Evolutionary conservation across 179 eudicot genomes (phyloP).

Genomic region (Silene coronaria): DNA sequence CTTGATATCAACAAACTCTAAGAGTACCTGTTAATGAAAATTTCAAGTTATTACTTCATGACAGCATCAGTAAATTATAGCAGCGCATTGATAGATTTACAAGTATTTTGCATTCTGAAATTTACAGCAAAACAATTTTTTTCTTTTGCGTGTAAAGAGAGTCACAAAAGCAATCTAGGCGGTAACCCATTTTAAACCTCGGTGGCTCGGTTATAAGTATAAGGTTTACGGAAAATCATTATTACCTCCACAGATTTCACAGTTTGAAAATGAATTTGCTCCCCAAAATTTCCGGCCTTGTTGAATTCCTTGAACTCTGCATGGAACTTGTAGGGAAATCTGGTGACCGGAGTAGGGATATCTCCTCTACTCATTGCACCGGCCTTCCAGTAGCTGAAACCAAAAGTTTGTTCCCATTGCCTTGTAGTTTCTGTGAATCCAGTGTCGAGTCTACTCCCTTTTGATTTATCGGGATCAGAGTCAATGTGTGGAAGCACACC

Average conservation of each 20-base stretch:
- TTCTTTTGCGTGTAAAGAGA: not conserved
- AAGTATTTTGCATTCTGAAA: too few relatives aligned
- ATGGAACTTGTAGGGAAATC: slow-evolving; percentile 34
- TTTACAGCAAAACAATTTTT: too few relatives aligned
- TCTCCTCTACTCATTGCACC: slow-evolving; percentile 77
- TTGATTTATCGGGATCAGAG: slow-evolving; percentile 59
- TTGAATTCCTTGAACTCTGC: slow-evolving; percentile 23
- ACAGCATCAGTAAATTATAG: not conserved
- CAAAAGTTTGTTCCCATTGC: slow-evolving; percentile 67
- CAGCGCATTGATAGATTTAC: too few relatives aligned
- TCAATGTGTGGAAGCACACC: slow-evolving; percentile 74
- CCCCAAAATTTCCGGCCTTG: slow-evolving; percentile 9
- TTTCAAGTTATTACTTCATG: not conserved
- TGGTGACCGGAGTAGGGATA: slow-evolving; percentile 60
- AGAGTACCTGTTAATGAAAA: slow-evolving; percentile 43
- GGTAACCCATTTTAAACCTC: not conserved
- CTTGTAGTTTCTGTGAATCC: slow-evolving; percentile 72
- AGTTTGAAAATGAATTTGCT: slow-evolving; percentile 27
- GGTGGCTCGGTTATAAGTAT: too few relatives aligned
- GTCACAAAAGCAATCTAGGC: not conserved
- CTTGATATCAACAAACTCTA: slow-evolving; percentile 69
- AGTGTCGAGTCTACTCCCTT: slow-evolving; percentile 59
- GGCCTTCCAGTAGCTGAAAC: slow-evolving; percentile 77
- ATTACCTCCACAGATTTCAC: slow-evolving; percentile 63
- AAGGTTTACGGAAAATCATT: not conserved